These are phyloP conservation scores for Paraphaeosphaeria sporulosa DNA, from an alignment of 2,329 filamentous ascomycete genomes.

Conservation along the genomic window DNA sequence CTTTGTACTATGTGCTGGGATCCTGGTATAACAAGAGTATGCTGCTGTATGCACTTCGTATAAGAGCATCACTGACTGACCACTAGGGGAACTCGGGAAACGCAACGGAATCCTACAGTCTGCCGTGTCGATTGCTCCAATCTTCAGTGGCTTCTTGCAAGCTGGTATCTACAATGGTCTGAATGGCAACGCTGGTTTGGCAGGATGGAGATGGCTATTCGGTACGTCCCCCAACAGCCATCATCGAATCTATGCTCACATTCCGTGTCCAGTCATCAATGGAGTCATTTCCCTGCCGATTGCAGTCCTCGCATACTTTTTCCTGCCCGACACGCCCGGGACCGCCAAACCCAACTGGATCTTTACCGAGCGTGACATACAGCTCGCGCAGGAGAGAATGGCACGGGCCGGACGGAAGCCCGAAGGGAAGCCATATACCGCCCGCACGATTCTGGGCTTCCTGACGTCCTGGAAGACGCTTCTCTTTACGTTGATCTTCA, in stretches of 20 bases:
- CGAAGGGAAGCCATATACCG: constrained; percentile 22
- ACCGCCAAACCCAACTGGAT: constrained; percentile 27
- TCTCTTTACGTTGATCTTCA: constrained; percentile 25
- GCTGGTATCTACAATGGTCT: constrained; percentile 63
- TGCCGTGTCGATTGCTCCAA: constrained; percentile 23
- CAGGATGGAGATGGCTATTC: constrained; percentile 40
- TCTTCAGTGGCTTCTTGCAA: constrained; percentile 52
- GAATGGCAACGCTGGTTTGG: constrained; percentile 65
- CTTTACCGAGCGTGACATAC: constrained; percentile 23
- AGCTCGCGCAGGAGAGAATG: constrained; percentile 21
- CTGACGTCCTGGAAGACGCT: constrained; percentile 25
- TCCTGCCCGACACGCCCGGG: constrained; percentile 25
- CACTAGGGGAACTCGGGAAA: constrained; percentile 23
- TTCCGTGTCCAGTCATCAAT: constrained; percentile 23
- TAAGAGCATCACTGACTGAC: not conserved
- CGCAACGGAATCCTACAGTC: constrained; percentile 27
- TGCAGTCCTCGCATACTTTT: constrained; percentile 27
- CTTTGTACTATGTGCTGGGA: not conserved
- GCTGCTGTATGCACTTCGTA: not conserved
- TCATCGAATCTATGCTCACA: not conserved
- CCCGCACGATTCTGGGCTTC: constrained; percentile 17
- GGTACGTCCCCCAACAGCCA: constrained; percentile 6
- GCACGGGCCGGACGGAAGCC: constrained; percentile 18
- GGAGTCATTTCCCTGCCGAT: constrained; percentile 28
- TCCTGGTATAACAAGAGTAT: constrained; percentile 1